Conservation (phyloP, 208 protist genomes). For the Leishmania braziliensis region DNA sequence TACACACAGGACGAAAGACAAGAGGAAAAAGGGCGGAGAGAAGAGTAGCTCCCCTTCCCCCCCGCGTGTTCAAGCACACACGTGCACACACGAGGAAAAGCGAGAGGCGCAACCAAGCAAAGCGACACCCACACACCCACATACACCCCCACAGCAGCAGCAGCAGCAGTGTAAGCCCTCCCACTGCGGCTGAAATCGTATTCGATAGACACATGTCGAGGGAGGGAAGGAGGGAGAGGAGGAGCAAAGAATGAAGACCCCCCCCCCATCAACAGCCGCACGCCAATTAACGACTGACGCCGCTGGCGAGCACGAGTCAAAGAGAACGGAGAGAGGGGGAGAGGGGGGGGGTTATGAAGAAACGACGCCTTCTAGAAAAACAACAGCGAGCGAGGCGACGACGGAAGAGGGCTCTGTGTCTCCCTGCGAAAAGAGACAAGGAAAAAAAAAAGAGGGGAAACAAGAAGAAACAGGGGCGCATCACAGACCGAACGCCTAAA, state of each 20-base stretch:
- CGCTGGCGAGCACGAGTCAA: neutral
- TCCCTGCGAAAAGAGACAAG: neutral
- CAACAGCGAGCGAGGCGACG: neutral
- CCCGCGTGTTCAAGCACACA: neutral
- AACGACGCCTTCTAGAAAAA: neutral
- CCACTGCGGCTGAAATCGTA: no score
- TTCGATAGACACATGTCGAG: no score
- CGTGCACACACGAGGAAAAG: neutral
- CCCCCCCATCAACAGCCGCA: neutral
- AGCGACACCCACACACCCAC: neutral
- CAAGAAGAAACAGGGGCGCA: no score
- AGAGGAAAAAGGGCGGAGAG: neutral
- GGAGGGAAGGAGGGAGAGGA: neutral
- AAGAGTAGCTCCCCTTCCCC: no score
- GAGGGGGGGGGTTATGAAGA: neutral
- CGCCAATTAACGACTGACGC: neutral
- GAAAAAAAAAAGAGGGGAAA: no score
- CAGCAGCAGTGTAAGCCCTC: no score
- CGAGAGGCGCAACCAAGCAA: no score
- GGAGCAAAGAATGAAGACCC: neutral
- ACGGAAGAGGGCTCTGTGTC: neutral
- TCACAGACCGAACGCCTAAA: neutral
- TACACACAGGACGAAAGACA: neutral
- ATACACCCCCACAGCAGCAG: no score
- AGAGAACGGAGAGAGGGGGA: conserved; percentile 2